Evolutionary conservation across 2,329 filamentous ascomycete genomes (phyloP), one percentile per base, ranked within the genome.

Genomic region (Trichoderma harzianum): DNA sequence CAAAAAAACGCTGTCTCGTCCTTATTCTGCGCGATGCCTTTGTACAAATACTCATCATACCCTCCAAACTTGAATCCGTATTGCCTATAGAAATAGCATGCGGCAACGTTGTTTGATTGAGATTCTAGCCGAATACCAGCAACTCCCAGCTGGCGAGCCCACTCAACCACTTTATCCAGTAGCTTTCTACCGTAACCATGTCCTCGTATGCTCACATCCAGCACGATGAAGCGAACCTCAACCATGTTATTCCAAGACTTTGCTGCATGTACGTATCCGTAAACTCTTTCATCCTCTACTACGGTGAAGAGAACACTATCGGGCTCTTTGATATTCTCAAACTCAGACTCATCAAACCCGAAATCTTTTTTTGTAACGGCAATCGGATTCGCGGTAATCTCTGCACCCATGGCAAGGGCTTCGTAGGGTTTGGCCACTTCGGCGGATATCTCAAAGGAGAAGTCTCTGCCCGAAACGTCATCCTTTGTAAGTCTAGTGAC

Each of bases 211-310:
- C 60, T 72, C 34, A 58, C 71, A 51, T 75, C 73, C 3, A 75
- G 34, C 10, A 63, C 72, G n/a, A 75, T 72, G 12, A 67, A 74
- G 4, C 73, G 65, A 24, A 76, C 55, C 16, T 43, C 43, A 5
- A 72, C 74, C 74, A 76, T 73, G 34, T 70, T 74, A 28, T 75
- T 76, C 74, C 74, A 75, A 43, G 39, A 62, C 7, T 60, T 73
- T 5, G 69, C 61, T 8, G 74, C 74, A 36, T 73, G 55, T 2
- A 71, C 28, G 7, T 74, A 76, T 36, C 73, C 74, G 14, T 68
- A 58, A 1, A 75, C 68, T 12, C 61, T n/a, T n/a, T 66, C 62
- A 28, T 68, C 53, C 7, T 60, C 36, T 3, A 57, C 26, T 5
- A 69, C 28, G 3, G 32, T 26, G 24, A 72, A 60, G 21, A 72